Base-by-base conservation (phyloP, 371 early-diverging fungal genomes). In the Dichotomocladium elegans region DNA sequence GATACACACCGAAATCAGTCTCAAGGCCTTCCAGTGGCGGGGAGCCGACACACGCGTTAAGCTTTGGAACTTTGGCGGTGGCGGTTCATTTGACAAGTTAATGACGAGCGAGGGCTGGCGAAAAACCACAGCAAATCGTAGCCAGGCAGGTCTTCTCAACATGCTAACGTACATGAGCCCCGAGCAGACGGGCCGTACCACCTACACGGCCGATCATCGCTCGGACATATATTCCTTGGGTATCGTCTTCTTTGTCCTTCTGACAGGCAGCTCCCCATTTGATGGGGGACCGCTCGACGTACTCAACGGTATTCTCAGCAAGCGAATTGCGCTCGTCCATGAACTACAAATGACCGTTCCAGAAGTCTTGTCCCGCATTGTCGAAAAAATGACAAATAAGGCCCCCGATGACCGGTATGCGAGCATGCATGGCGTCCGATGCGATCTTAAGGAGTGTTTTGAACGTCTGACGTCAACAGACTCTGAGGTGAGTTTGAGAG, bases 321-420 rank as follows among this genome's bases (percentile, higher is more conserved):
- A 55, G 27, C 74, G 70, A 40, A 53, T 82, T 4, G 70, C 75
- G 0, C 55, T 71, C 10, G 58, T 80, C 19, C 61, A 73, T 31
- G 65, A 73, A 33, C 64, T 75, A 7, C 73, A 79, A 17, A 60
- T 76, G 22, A 71, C 77, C 41, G 70, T 82, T 48, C 79, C 82
- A 4, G 68, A 70, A 17, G 53, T 82, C 3, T 41, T 82, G 12
- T 68, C 73, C 26, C 45, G 53, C 4, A 82, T 82, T 33, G 60
- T 82, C 22, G 73, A 77, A 46, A 82, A 78, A 56, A 78, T 82
- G 80, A 80, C 80, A 15, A 65, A 64, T 47, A 82, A 82, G 70
- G 82, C 79, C 43, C 82, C 82, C 2, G 80, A 71, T 41, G 75
- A 74, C 46, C 62, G 82, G 30, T 82, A 82, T 43, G 74, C 67